Evolutionary conservation across 108 stramenopile species (phyloP).

Genomic region (Chaetoceros muelleri): DNA sequence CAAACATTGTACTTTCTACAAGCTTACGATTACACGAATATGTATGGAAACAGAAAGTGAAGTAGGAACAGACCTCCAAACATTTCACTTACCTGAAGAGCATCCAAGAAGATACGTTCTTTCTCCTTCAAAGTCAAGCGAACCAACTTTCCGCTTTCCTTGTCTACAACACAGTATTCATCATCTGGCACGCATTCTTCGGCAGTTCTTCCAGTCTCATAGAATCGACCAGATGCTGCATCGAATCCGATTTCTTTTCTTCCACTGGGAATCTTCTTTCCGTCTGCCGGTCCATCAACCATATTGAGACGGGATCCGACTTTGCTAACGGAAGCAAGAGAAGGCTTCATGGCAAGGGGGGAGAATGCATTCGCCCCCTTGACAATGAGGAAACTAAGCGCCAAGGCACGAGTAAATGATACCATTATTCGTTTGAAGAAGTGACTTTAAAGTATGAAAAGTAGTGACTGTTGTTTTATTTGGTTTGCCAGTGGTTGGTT

Average conservation of each 20-base stretch:
- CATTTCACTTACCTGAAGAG: conserved; percentile 68
- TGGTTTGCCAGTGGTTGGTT: too few species aligned
- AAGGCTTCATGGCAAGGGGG: neutral
- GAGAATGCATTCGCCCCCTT: neutral
- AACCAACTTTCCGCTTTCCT: conserved; percentile 49
- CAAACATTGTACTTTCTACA: too few species aligned
- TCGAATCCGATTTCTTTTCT: conserved; percentile 70
- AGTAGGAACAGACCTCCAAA: too few species aligned
- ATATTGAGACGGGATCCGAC: neutral
- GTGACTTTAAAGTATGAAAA: too few species aligned
- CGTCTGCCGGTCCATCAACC: conserved; percentile 26
- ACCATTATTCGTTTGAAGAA: too few species aligned
- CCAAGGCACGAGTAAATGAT: neutral
- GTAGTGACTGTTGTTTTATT: too few species aligned
- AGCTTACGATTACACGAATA: too few species aligned
- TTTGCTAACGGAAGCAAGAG: neutral
- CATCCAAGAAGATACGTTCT: conserved; percentile 91
- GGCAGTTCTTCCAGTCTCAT: conserved; percentile 41
- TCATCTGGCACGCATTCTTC: conserved; percentile 72
- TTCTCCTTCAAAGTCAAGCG: conserved; percentile 79
- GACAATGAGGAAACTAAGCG: neutral
- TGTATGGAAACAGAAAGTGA: too few species aligned
- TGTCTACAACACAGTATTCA: conserved; percentile 71
- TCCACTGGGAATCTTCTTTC: conserved; percentile 26
- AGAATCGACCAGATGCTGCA: conserved; percentile 60